These are phyloP conservation scores for Annona squamosa DNA, from an alignment of 164 flowering plant genomes.

Conservation along the genomic window DNA sequence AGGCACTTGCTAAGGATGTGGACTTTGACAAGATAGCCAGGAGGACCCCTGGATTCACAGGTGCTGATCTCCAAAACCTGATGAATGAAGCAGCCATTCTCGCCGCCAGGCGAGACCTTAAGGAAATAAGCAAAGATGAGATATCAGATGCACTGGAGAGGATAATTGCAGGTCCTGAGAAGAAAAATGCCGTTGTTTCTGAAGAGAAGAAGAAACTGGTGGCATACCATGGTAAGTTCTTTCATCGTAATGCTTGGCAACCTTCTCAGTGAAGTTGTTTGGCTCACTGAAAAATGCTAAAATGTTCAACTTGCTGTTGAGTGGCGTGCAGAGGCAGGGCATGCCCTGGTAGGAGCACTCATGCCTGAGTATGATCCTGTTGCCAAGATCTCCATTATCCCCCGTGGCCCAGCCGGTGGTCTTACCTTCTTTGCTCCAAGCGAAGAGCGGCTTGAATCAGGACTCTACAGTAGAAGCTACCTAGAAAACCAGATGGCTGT, in stretches of 20 bases:
- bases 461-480: conserved; percentile 93
- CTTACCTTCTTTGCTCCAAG: conserved; percentile 94
- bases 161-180: conserved; percentile 98
- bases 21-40: conserved; percentile 87
- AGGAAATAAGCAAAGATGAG: conserved; percentile 91
- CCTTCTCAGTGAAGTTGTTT: not conserved
- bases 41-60: conserved; percentile 95
- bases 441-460: conserved; percentile 95
- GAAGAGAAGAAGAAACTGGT: conserved; percentile 92
- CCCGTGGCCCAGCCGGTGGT: conserved; percentile 99
- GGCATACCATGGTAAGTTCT: conserved; percentile 76
- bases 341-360: conserved; percentile 92
- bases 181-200: conserved; percentile 92
- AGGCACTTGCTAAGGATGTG: conserved; percentile 88
- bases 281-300: not conserved
- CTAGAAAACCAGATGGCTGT: conserved; percentile 99
- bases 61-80: conserved; percentile 89
- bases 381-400: conserved; percentile 92
- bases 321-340: conserved; percentile 83
- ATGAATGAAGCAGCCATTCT: conserved; percentile 99
- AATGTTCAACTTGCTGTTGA: not conserved
- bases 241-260: too few species aligned
- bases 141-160: conserved; percentile 90
- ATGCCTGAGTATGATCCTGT: conserved; percentile 98
- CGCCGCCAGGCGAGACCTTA: conserved; percentile 91